Percentiles rank a stretch among this genome's conserved stretches.
phyloP scores from a whole-genome alignment of 31 red algal species.

The Porphyra umbilicalis region DNA sequence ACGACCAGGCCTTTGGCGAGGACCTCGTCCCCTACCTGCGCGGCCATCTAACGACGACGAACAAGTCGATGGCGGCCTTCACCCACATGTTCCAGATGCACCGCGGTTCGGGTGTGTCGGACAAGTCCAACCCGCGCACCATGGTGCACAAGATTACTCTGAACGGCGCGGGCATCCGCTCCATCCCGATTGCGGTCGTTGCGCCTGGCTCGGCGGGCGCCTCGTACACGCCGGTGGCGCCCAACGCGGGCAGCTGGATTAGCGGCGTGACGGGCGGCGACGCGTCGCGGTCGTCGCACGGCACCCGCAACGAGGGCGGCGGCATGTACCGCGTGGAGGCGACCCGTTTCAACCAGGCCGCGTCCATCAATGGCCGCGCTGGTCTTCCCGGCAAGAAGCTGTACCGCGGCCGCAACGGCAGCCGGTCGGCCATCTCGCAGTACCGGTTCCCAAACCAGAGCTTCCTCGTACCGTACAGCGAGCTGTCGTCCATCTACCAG shows the following conservation, averaged over 20 bases:
- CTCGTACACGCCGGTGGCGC: constrained; percentile 28
- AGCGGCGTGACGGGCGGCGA: constrained; percentile 51
- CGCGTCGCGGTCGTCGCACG: constrained; percentile 60
- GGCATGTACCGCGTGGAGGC: constrained; percentile 88
- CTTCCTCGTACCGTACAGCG: constrained; percentile 71
- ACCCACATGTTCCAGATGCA: constrained; percentile 86
- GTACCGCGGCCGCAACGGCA: constrained; percentile 68
- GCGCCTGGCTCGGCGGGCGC: constrained; percentile 59
- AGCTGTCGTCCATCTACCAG: constrained; percentile 68
- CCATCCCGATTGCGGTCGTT: constrained; percentile 72
- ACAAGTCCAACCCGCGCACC: constrained; percentile 75
- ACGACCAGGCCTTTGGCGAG: constrained; percentile 80
- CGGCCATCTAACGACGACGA: constrained; percentile 63
- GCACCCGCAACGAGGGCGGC: constrained; percentile 25
- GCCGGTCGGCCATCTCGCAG: constrained; percentile 45
- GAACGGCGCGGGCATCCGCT: constrained; percentile 65
- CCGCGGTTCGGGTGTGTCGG: constrained; percentile 66
- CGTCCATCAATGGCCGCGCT: constrained; percentile 39
- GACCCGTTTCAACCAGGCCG: constrained; percentile 48
- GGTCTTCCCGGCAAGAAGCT: constrained; percentile 61
- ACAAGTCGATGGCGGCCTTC: constrained; percentile 75
- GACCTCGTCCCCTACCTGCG: constrained; percentile 60
- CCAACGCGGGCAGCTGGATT: constrained; percentile 60
- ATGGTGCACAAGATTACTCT: constrained; percentile 73
- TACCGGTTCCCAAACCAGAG: constrained; percentile 70